A percentile compares a stretch with the other conserved stretches of the same genome.
Evolutionary conservation across 805 yeast genomes (phyloP).

Genomic region (Kazachstania kunashirensis): DNA sequence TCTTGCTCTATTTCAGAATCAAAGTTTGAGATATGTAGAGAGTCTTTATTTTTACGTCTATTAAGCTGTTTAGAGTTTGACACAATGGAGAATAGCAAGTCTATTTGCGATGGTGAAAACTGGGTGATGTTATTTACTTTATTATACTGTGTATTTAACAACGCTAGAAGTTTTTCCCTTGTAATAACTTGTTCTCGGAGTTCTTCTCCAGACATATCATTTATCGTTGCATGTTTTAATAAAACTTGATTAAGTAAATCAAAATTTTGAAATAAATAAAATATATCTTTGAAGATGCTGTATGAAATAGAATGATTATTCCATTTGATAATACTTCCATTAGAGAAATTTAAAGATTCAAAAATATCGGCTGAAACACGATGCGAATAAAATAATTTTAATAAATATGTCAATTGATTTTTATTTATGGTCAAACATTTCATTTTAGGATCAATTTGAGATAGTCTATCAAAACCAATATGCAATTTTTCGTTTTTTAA

Average conservation of each 20-base stretch:
- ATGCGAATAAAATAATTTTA: slow-evolving; percentile 32
- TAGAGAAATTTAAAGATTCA: slow-evolving; percentile 28
- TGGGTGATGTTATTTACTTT: slow-evolving; percentile 34
- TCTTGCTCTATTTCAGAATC: neutral
- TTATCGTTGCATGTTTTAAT: slow-evolving; percentile 26
- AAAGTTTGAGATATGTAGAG: neutral
- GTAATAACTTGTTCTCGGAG: slow-evolving; percentile 28
- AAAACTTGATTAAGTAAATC: slow-evolving; percentile 33
- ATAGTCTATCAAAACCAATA: slow-evolving; percentile 25
- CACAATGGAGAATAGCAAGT: slow-evolving; percentile 31
- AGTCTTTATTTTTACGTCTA: slow-evolving; percentile 4
- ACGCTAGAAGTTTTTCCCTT: slow-evolving; percentile 28
- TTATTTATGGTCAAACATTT: slow-evolving; percentile 28
- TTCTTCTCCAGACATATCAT: slow-evolving; percentile 23
- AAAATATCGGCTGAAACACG: slow-evolving; percentile 30
- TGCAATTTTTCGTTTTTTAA: slow-evolving; percentile 30
- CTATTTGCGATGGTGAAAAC: slow-evolving; percentile 35
- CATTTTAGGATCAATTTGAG: slow-evolving; percentile 23
- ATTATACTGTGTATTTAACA: slow-evolving; percentile 31
- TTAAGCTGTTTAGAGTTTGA: slow-evolving; percentile 28
- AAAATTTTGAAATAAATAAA: slow-evolving; percentile 33
- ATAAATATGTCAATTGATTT: slow-evolving; percentile 28
- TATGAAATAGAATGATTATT: slow-evolving; percentile 29
- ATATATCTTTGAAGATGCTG: slow-evolving; percentile 32
- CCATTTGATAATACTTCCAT: slow-evolving; percentile 19